Evolutionary conservation across 306 rosid genomes (phyloP), one percentile per base, ranked within the genome.

Genomic region (Prunus salicina): DNA sequence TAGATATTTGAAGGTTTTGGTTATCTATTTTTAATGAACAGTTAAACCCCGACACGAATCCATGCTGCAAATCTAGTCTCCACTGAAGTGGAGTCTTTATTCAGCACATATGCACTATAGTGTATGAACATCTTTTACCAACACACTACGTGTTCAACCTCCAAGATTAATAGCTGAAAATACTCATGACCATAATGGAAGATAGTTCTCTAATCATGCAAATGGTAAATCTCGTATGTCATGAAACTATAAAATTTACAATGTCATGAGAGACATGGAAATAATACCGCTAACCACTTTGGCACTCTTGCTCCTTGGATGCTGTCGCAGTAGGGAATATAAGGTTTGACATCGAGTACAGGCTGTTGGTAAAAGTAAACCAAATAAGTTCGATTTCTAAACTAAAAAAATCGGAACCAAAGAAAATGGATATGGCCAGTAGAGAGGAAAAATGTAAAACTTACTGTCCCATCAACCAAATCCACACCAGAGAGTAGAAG

Each of bases 401-500:
- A 71, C 13, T 32, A 58, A 61, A 56, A 76, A 71, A 62, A 75
- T 43, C 78, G 62, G 41, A n/a, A 58, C 58, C 24, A 18, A 43
- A 58, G 47, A 70, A 53, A 69, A 64, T 34, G 25, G 25, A 47
- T 67, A 62, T 3, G 73, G 76, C 78, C 62, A 67, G 66, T 27
- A 83, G 27, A 65, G 43, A 83, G 50, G 43, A 81, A 67, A 79
- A 84, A 64, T 50, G 76, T 76, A 80, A 80, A 76, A 81, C 98
- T 84, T 84, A 95, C 97, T 10, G 96, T 95, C 78, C 96, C 97
- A 84, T 95, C 96, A 79, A 92, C 98, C 84, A 95, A 89, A 84
- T 95, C 97, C 76, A 81, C 97, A 63, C 98, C 96, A 82, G 98
- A 92, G 46, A 95, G 97, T 75, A 92, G 79, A 77, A 95, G 76